phyloP scores from a whole-genome alignment of 2,329 filamentous ascomycete genomes.

The Cladosporium sp. region DNA sequence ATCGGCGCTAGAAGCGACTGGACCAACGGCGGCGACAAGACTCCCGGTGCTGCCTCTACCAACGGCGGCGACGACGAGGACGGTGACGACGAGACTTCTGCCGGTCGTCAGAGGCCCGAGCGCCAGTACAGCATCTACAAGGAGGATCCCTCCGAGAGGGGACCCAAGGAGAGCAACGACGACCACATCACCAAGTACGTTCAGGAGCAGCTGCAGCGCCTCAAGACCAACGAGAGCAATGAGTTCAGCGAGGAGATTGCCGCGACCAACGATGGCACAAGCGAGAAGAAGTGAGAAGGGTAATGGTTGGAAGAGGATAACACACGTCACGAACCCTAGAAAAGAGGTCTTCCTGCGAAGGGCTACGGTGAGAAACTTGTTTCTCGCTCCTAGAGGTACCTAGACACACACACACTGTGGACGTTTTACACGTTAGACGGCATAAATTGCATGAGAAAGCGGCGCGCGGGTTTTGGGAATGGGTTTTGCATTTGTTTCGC shows the following conservation, averaged over 20 bases:
- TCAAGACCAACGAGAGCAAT: slow-evolving; percentile 61
- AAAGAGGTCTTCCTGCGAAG: background rate
- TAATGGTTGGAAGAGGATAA: background rate
- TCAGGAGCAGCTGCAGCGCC: slow-evolving; percentile 73
- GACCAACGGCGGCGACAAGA: slow-evolving; percentile 35
- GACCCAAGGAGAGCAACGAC: slow-evolving; percentile 40
- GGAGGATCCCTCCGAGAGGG: slow-evolving; percentile 50
- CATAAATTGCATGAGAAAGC: background rate
- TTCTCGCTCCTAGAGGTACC: background rate
- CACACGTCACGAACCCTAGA: background rate
- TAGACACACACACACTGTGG: background rate
- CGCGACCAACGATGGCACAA: slow-evolving; percentile 41
- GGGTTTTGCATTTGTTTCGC: background rate
- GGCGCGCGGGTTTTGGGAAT: background rate
- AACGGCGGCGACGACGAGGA: slow-evolving; percentile 41
- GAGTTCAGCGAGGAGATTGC: slow-evolving; percentile 65
- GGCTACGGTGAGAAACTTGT: background rate
- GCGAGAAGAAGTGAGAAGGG: slow-evolving; percentile 23
- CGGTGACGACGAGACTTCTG: slow-evolving; percentile 30
- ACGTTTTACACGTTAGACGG: background rate
- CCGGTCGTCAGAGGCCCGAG: slow-evolving; percentile 27
- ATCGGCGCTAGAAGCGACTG: slow-evolving; percentile 83
- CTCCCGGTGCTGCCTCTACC: slow-evolving; percentile 34
- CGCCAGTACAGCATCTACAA: slow-evolving; percentile 55
- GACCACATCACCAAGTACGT: slow-evolving; percentile 80